Conservation (phyloP, 805 yeast genomes). For the Lipomyces chichibuensis region DNA sequence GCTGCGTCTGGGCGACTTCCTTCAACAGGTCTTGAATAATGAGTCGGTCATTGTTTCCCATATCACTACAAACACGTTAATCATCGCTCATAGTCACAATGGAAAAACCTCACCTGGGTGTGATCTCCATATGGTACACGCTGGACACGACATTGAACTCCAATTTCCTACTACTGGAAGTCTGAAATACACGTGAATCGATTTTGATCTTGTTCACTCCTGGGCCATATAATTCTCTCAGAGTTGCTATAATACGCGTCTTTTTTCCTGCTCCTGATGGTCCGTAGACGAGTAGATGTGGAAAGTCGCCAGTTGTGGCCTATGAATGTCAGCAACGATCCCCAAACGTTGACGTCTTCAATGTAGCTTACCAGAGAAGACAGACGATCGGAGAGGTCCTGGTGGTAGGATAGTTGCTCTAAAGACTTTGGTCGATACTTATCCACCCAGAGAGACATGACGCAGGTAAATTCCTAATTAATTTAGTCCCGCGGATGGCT, state of each 20-base stretch:
- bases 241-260: conserved; percentile 81
- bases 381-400: conserved; percentile 63
- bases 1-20: conserved; percentile 93
- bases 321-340: conserved; percentile 7
- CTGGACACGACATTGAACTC: conserved; percentile 94
- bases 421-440: conserved; percentile 80
- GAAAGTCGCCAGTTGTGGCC: conserved; percentile 79
- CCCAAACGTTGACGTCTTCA: background rate
- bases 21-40: conserved; percentile 92
- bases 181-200: conserved; percentile 82
- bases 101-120: conserved; percentile 55
- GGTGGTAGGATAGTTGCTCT: conserved; percentile 67
- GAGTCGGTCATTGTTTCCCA: conserved; percentile 93
- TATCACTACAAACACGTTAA: conserved; percentile 57
- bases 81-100: background rate
- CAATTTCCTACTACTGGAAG: conserved; percentile 66
- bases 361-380: conserved; percentile 54
- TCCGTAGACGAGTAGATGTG: conserved; percentile 90
- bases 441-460: conserved; percentile 96
- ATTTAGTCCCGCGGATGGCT: background rate
- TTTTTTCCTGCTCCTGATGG: conserved; percentile 98
- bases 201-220: conserved; percentile 83
- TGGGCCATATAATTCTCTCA: conserved; percentile 79
- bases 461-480: background rate
- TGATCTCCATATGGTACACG: conserved; percentile 87